phyloP scores from a whole-genome alignment of 768 basidiomycete species.

The Collybiopsis luxurians region DNA sequence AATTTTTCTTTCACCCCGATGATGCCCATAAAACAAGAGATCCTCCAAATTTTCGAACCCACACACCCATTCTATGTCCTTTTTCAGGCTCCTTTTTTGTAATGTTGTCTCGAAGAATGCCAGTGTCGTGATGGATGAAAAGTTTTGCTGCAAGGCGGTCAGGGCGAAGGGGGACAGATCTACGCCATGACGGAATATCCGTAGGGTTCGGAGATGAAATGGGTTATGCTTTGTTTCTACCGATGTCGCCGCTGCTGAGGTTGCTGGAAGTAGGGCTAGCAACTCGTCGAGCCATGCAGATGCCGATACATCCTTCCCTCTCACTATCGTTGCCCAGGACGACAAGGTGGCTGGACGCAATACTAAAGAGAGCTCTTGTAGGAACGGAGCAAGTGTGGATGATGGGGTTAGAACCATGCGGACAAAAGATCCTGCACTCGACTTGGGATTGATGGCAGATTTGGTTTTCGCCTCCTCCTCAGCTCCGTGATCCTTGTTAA shows the following conservation, averaged over 20 bases:
- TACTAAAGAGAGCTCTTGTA: neutral
- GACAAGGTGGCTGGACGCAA: neutral
- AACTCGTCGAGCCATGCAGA: neutral
- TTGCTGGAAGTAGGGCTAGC: neutral
- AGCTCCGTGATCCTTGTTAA: neutral
- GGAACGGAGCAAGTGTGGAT: neutral
- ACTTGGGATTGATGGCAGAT: neutral
- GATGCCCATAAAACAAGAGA: slow-evolving; percentile 1
- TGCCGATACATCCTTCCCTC: neutral
- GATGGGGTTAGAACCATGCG: neutral
- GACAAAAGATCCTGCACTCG: neutral
- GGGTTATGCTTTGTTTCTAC: neutral
- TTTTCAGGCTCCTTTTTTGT: neutral
- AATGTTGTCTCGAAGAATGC: neutral
- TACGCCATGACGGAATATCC: neutral
- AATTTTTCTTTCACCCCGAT: neutral
- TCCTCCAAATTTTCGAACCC: neutral
- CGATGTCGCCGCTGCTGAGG: neutral
- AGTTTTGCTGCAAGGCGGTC: neutral
- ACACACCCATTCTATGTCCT: slow-evolving; percentile 2
- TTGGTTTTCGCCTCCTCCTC: neutral
- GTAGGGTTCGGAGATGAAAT: neutral
- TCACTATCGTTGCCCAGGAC: neutral
- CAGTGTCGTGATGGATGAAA: neutral
- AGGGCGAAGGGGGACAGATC: neutral